phyloP scores from a whole-genome alignment of 2,329 filamentous ascomycete species.

The Scedosporium boydii region DNA sequence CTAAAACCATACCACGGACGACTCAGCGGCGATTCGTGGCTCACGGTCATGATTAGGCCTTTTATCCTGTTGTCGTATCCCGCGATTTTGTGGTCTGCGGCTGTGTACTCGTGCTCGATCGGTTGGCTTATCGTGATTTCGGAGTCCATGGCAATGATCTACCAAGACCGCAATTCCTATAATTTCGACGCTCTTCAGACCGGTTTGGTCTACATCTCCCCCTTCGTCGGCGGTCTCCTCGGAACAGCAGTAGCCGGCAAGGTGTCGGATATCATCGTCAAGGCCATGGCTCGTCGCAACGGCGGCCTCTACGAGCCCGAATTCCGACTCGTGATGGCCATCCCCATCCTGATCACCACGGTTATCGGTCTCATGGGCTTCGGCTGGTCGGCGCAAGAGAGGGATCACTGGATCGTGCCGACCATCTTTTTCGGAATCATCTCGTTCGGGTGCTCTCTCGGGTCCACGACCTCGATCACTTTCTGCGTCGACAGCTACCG shows the following conservation, averaged over 20 bases:
- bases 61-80: conserved; percentile 85
- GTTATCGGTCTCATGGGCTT: conserved; percentile 87
- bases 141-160: conserved; percentile 76
- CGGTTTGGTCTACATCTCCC: conserved; percentile 80
- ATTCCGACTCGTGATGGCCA: conserved; percentile 80
- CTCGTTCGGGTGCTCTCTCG: conserved; percentile 84
- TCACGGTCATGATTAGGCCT: conserved; percentile 66
- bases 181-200: conserved; percentile 73
- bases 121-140: conserved; percentile 95
- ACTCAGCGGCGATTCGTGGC: conserved; percentile 69
- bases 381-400: conserved; percentile 76
- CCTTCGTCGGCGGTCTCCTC: conserved; percentile 78
- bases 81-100: conserved; percentile 76
- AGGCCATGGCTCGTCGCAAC: conserved; percentile 72
- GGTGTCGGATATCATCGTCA: conserved; percentile 76
- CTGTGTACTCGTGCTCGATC: conserved; percentile 78
- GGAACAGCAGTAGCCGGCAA: conserved; percentile 89
- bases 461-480: conserved; percentile 84
- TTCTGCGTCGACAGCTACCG: conserved; percentile 91
- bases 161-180: conserved; percentile 59
- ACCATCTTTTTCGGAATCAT: conserved; percentile 89
- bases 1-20: conserved; percentile 71
- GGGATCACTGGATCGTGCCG: conserved; percentile 79
- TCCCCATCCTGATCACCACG: conserved; percentile 69
- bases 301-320: conserved; percentile 95